Conservation (phyloP, 768 basidiomycete genomes). For the Leccinellum albellum region DNA sequence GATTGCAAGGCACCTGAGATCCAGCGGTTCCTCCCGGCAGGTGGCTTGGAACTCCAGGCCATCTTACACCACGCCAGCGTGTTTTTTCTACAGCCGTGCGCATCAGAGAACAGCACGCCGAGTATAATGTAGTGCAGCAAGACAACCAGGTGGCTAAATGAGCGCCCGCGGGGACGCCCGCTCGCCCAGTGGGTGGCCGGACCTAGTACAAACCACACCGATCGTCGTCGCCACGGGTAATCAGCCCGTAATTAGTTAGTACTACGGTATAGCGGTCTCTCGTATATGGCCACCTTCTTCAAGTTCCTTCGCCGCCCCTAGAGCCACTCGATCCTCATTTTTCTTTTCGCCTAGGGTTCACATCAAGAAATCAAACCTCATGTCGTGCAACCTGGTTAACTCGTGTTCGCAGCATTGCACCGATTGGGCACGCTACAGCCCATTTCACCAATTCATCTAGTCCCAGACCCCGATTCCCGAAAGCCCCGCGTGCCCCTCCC, state of each 20-base stretch:
- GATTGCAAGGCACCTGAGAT: constrained; percentile 1
- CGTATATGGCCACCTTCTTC: constrained; percentile 16
- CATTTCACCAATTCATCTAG: constrained; percentile 26
- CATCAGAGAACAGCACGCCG: constrained; percentile 8
- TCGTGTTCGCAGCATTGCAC: constrained; percentile 34
- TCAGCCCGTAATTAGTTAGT: constrained; percentile 8
- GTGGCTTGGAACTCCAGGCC: not conserved
- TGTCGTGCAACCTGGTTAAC: constrained; percentile 35
- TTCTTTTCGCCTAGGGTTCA: constrained; percentile 25
- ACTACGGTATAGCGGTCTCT: constrained; percentile 14
- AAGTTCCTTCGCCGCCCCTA: constrained; percentile 26
- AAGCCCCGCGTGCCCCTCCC: constrained; percentile 20
- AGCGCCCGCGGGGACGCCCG: constrained; percentile 5
- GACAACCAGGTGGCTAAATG: constrained; percentile 10
- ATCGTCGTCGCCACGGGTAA: constrained; percentile 1
- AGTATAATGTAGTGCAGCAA: constrained; percentile 4
- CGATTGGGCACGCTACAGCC: constrained; percentile 25
- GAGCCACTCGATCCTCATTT: constrained; percentile 38
- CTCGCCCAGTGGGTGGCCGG: not conserved
- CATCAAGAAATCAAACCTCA: constrained; percentile 34
- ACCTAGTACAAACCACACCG: not conserved
- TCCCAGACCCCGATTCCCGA: constrained; percentile 23
- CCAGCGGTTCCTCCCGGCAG: not conserved
- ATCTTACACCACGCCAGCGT: constrained; percentile 6
- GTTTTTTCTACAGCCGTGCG: not conserved